Base-by-base conservation (phyloP, 306 rosid genomes). In the Dryas alaskensis region DNA sequence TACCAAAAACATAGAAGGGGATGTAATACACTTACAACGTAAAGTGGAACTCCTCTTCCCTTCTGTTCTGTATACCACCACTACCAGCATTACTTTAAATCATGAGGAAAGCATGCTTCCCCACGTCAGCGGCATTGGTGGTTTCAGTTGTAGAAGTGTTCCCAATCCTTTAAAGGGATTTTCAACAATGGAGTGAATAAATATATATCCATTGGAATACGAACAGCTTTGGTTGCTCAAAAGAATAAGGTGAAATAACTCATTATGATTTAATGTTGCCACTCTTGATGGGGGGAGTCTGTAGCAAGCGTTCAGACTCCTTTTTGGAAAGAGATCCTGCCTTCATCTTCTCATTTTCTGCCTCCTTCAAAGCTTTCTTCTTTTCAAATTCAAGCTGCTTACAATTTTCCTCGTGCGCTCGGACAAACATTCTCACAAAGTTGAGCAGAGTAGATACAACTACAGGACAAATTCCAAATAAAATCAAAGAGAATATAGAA, bases 371-470 rank as follows among this genome's bases (percentile, higher is more conserved):
- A 0, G 88, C 92, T 82, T 65, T 87, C 89, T 84, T 91, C 73
- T 60, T 87, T 17, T 89, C 97, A 0, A 82, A 77, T 75, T 86
- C 92, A 64, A 84, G 44, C 78, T 89, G 89, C 86, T 89, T 91
- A 82, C 86, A 65, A 69, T 91, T 89, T 80, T 91, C 97, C 4
- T 76, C 86, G 3, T 85, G 92, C 2, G 97, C 90, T 76, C 81
- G 81, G 43, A 72, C 59, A 45, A 91, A 91, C 95, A 89, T 84
- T 77, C 80, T 84, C 88, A 89, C 95, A 78, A 89, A 91, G 82
- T 89, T 91, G 67, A 79, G 84, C 55, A 89, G 84, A 22, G 97
- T 89, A 44, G 95, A 78, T 19, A 89, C 97, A 65, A 89, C 97
- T 91, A 69, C 72, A 78, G 53, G 62, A 54, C 17, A 44, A 25